Conservation (phyloP, 495 filamentous ascomycete genomes). For the Lepraria neglecta region DNA sequence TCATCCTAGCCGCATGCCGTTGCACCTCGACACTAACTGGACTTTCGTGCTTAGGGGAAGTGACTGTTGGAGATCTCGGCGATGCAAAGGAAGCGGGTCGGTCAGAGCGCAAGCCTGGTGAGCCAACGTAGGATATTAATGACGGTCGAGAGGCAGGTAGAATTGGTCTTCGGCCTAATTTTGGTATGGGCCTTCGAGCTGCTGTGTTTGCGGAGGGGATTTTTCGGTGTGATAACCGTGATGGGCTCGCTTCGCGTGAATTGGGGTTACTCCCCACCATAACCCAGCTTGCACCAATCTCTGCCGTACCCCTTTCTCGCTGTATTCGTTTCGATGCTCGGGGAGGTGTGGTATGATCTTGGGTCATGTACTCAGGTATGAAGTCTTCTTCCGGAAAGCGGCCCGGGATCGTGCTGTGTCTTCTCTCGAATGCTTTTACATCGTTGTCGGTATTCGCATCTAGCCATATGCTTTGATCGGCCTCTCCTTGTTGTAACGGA, state of each 20-base stretch:
- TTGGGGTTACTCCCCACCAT: constrained; percentile 44
- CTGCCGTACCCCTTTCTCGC: constrained; percentile 44
- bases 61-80: constrained; percentile 36
- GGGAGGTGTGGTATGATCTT: constrained; percentile 31
- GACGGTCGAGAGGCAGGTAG: constrained; percentile 33
- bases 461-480: constrained; percentile 31
- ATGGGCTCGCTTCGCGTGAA: constrained; percentile 27
- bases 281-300: constrained; percentile 65
- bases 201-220: constrained; percentile 24
- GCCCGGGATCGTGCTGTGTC: constrained; percentile 36
- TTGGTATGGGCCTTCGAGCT: constrained; percentile 24
- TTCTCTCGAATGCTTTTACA: background rate
- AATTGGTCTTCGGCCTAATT: constrained; percentile 31
- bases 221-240: constrained; percentile 27
- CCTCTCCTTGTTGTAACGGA: constrained; percentile 19
- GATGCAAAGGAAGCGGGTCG: constrained; percentile 51
- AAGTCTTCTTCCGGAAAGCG: constrained; percentile 39
- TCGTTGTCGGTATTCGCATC: constrained; percentile 28
- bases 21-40: constrained; percentile 58
- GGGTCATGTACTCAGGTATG: constrained; percentile 33
- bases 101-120: constrained; percentile 34
- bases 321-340: constrained; percentile 28
- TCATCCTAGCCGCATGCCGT: constrained; percentile 56
- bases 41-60: constrained; percentile 34
- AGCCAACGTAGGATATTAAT: constrained; percentile 44